Conservation (phyloP, 176 grass and related monocot species). For the Hordeum marinum region DNA sequence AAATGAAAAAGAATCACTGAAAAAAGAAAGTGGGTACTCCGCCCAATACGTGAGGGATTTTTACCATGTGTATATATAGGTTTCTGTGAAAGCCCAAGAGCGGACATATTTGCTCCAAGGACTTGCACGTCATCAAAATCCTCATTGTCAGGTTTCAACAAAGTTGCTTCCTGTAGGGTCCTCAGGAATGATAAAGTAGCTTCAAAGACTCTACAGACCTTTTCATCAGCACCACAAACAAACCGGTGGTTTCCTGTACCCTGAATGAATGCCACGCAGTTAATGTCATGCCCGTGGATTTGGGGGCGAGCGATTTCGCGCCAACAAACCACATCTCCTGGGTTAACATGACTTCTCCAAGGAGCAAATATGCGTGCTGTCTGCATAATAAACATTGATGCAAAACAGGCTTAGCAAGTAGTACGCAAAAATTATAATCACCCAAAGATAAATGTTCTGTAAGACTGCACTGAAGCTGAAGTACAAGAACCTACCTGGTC, state of each 20-base stretch:
- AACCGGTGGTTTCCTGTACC: constrained; percentile 80
- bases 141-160: constrained; percentile 51
- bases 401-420: constrained; percentile 23
- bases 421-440: constrained; percentile 3
- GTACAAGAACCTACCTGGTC: constrained; percentile 68
- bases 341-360: constrained; percentile 61
- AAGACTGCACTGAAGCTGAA: neutral
- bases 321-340: constrained; percentile 51
- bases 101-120: constrained; percentile 98
- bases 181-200: constrained; percentile 89
- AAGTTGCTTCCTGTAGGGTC: constrained; percentile 68
- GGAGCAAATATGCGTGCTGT: constrained; percentile 82
- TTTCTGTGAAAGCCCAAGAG: constrained; percentile 97
- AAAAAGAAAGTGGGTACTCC: neutral
- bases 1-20: constrained; percentile 5
- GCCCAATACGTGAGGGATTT: neutral
- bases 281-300: constrained; percentile 95
- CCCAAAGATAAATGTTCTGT: neutral
- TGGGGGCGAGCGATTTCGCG: constrained; percentile 78
- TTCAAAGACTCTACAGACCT: constrained; percentile 95
- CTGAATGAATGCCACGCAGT: constrained; percentile 73
- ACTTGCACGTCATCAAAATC: constrained; percentile 68
- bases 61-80: constrained; percentile 91
- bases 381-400: constrained; percentile 44
- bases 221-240: constrained; percentile 95